A percentile compares a stretch with the other conserved stretches of the same genome.
Conservation (phyloP, 305 asterid species). For the Ruellia speciosa region DNA sequence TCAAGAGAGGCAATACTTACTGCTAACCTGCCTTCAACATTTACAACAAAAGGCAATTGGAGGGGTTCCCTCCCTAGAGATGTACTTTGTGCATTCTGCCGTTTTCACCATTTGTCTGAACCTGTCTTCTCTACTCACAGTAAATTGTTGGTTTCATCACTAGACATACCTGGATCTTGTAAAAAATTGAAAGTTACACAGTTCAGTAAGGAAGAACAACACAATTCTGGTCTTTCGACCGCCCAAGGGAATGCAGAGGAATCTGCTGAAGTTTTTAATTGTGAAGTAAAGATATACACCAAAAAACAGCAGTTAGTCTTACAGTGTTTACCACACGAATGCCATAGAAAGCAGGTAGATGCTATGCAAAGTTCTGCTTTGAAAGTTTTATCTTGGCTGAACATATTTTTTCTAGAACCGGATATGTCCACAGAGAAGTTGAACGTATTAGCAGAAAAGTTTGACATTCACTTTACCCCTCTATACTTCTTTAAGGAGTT, state of each 20-base stretch:
- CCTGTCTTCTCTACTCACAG: slow-evolving; percentile 48
- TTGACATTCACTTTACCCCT: slow-evolving; percentile 45
- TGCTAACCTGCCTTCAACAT: slow-evolving; percentile 35
- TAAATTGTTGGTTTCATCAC: slow-evolving; percentile 25
- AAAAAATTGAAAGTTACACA: slow-evolving; percentile 46
- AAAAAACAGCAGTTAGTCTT: slow-evolving; percentile 55
- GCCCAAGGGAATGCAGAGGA: slow-evolving; percentile 26
- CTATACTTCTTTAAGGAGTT: slow-evolving; percentile 42
- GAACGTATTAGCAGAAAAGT: slow-evolving; percentile 40
- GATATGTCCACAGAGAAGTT: slow-evolving; percentile 39
- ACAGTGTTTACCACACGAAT: slow-evolving; percentile 57
- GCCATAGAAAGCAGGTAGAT: slow-evolving; percentile 59
- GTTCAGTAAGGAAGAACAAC: slow-evolving; percentile 31
- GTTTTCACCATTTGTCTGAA: slow-evolving; percentile 68
- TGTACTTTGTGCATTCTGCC: slow-evolving; percentile 67
- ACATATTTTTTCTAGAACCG: slow-evolving; percentile 38
- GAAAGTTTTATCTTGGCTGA: slow-evolving; percentile 70
- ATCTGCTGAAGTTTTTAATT: slow-evolving; percentile 37
- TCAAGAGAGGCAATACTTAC: slow-evolving; percentile 76
- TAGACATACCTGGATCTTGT: slow-evolving; percentile 42
- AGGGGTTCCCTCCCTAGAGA: slow-evolving; percentile 81
- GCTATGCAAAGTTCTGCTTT: slow-evolving; percentile 61
- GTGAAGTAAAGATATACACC: slow-evolving; percentile 55
- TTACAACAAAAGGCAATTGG: slow-evolving; percentile 67
- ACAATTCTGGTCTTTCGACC: slow-evolving; percentile 26